phyloP scores from a whole-genome alignment of 73 alveolate species.

The Uronychia setigera region DNA sequence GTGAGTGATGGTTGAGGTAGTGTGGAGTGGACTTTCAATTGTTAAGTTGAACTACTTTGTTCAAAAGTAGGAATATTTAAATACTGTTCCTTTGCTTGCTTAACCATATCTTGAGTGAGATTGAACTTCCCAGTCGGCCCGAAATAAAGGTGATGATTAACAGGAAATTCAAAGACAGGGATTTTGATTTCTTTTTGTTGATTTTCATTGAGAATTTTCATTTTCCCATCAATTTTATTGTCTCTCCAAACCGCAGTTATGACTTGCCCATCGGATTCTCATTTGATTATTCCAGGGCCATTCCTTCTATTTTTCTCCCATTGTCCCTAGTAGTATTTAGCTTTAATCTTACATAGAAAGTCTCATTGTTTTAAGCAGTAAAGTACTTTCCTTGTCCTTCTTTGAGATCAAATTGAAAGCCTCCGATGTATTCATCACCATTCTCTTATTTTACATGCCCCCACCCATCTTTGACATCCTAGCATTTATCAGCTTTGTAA shows the following conservation, averaged over 20 bases:
- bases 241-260: not conserved
- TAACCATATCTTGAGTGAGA: no score
- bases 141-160: no score
- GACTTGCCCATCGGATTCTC: slow-evolving; percentile 5
- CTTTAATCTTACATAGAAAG: not conserved
- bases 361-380: not conserved
- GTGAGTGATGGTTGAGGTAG: no score
- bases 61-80: no score
- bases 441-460: not conserved
- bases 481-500: not conserved
- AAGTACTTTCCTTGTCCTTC: not conserved
- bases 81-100: no score
- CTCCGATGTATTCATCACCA: not conserved
- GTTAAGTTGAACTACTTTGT: no score
- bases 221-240: not conserved
- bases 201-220: not conserved
- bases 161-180: no score
- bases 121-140: no score
- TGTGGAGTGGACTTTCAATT: no score
- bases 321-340: no score
- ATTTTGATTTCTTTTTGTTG: no score
- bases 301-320: not conserved
- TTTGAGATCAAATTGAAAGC: not conserved
- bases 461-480: not conserved
- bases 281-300: not conserved